Conservation (phyloP, 768 basidiomycete genomes). For the Boletus patriciae region DNA sequence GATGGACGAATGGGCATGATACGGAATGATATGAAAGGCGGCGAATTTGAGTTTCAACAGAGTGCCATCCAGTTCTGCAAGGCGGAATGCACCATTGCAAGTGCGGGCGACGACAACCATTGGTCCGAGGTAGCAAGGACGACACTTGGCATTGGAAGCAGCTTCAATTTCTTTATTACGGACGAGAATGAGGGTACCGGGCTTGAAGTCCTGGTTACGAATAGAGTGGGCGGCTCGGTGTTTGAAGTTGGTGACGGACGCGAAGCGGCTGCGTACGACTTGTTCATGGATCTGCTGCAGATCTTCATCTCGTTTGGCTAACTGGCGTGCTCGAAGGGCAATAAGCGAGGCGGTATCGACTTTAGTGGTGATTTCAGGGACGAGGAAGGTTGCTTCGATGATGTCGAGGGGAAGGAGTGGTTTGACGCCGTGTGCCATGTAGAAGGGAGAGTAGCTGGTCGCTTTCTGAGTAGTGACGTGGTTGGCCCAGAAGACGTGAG, state of each 20-base stretch:
- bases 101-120: background rate
- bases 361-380: background rate
- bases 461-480: background rate
- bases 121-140: background rate
- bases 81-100: constrained; percentile 1
- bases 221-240: too few relatives aligned
- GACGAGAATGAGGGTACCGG: too few relatives aligned
- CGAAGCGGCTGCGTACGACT: too few relatives aligned
- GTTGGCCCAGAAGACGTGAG: too few relatives aligned
- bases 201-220: too few relatives aligned
- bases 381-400: too few relatives aligned
- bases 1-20: background rate
- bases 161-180: too few relatives aligned
- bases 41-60: constrained; percentile 3
- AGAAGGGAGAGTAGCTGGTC: background rate
- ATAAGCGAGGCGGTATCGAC: background rate
- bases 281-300: too few relatives aligned
- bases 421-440: background rate
- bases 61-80: constrained; percentile 13
- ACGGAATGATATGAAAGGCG: constrained; percentile 13
- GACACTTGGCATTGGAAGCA: background rate
- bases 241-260: too few relatives aligned
- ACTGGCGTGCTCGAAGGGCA: background rate
- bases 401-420: too few relatives aligned
- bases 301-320: background rate